Evolutionary conservation across 108 stramenopile species (phyloP).

Genomic region (Chaetoceros muelleri): DNA sequence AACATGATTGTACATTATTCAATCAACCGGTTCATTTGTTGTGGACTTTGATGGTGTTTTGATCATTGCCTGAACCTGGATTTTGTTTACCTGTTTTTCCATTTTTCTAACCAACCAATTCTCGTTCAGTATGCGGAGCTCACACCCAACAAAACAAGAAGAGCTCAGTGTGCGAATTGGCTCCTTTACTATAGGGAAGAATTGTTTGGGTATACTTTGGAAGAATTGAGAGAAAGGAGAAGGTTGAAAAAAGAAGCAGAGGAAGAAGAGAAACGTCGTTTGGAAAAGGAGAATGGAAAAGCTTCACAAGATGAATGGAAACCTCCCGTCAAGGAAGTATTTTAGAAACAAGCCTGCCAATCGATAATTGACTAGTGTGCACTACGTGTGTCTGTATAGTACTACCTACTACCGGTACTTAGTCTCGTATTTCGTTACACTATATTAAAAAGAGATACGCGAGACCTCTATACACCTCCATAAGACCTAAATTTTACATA

Average conservation of each 20-base stretch:
- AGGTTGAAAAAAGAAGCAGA: slow-evolving; percentile 49
- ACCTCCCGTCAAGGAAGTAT: slow-evolving; percentile 71
- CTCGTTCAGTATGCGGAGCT: slow-evolving; percentile 51
- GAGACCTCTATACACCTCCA: no score
- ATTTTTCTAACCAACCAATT: slow-evolving; percentile 1
- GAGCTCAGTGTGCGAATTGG: slow-evolving; percentile 93
- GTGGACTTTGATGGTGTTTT: no score
- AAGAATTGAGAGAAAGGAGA: slow-evolving; percentile 60
- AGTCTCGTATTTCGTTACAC: no score
- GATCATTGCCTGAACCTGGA: not conserved
- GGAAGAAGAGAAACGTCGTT: slow-evolving; percentile 20
- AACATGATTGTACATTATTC: not conserved
- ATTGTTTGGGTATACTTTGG: slow-evolving; percentile 77
- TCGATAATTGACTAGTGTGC: no score
- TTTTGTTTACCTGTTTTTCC: not conserved
- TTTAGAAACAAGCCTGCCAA: slow-evolving; percentile 18
- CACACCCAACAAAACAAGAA: slow-evolving; percentile 92
- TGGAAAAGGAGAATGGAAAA: slow-evolving; percentile 18
- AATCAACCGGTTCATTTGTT: not conserved
- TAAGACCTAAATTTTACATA: no score
- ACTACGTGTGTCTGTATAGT: no score
- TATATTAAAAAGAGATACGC: no score
- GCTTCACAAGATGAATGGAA: slow-evolving; percentile 38
- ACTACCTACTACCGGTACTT: no score
- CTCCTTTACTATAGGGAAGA: slow-evolving; percentile 79